Percentiles rank a stretch among this genome's conserved stretches.
These are phyloP conservation scores for Saturnispora dispora DNA, from an alignment of 805 yeast species.

Conservation along the genomic window DNA sequence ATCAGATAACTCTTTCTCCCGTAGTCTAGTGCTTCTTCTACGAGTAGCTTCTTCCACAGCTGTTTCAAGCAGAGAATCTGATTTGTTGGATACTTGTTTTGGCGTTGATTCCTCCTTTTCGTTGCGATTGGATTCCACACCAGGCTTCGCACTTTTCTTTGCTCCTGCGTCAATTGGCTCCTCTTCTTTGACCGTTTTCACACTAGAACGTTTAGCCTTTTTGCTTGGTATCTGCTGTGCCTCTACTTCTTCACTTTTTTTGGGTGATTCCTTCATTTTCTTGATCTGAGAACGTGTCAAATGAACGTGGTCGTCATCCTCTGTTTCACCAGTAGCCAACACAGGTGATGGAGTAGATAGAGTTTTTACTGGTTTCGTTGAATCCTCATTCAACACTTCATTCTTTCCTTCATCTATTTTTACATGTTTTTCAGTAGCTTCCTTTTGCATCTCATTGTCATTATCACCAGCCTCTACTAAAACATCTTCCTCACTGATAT, in stretches of 20 bases:
- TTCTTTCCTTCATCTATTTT: conserved; percentile 2
- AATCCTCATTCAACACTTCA: conserved; percentile 1
- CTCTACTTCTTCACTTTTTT: background rate
- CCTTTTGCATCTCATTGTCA: background rate
- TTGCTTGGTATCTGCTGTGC: background rate
- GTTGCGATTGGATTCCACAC: background rate
- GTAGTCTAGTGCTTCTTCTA: conserved; percentile 9
- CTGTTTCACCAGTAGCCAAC: background rate
- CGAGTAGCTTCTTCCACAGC: conserved; percentile 7
- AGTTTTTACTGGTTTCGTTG: background rate
- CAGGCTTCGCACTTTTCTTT: background rate
- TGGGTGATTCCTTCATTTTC: conserved; percentile 1
- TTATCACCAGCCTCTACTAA: background rate
- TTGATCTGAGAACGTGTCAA: background rate
- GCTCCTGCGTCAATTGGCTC: background rate
- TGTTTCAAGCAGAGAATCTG: background rate
- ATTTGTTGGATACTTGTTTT: background rate
- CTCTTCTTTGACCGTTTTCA: background rate
- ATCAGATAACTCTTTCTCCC: conserved; percentile 11
- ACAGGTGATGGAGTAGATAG: background rate
- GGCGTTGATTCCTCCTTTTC: background rate
- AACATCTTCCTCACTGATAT: conserved; percentile 2
- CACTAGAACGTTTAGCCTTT: background rate
- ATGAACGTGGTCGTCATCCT: background rate
- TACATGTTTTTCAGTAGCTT: background rate